Percentiles rank a stretch among this genome's conserved stretches.
These are phyloP conservation scores for Aureobasidium sp. DNA, from an alignment of 2,329 filamentous ascomycete genomes.

Conservation along the genomic window DNA sequence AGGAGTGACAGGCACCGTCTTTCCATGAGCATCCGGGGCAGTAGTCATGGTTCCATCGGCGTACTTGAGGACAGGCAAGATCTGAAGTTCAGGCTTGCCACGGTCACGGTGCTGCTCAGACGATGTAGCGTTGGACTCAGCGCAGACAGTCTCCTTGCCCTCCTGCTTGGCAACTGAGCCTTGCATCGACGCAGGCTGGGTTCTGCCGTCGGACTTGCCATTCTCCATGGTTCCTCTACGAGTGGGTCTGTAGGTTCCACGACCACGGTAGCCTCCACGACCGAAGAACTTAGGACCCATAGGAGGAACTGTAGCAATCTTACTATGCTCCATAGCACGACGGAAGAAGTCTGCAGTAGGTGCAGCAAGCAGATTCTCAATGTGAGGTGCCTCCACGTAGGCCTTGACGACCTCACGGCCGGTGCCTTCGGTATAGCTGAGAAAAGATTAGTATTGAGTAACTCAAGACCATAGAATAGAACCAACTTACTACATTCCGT, in stretches of 20 bases:
- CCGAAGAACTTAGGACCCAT: background rate
- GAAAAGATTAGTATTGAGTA: background rate
- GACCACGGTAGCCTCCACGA: background rate
- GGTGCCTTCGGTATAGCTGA: constrained; percentile 9
- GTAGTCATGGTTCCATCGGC: background rate
- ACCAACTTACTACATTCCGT: constrained; percentile 11
- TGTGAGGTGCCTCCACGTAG: constrained; percentile 9
- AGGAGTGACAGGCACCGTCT: background rate
- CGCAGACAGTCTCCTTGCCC: background rate
- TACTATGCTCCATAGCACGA: background rate
- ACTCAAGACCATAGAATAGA: background rate
- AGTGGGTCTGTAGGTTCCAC: background rate
- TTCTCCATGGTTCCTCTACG: background rate
- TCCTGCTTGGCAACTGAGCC: background rate
- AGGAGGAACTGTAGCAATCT: background rate
- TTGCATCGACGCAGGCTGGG: background rate
- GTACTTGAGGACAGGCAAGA: background rate
- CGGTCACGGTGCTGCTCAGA: background rate
- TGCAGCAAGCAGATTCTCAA: constrained; percentile 6
- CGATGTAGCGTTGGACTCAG: background rate
- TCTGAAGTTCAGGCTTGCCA: background rate
- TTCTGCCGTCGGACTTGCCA: background rate
- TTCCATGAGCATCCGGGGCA: background rate
- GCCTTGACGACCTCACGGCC: constrained; percentile 4
- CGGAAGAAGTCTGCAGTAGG: constrained; percentile 5